Conservation (phyloP, 116 monocot genomes). For the Dioscorea cayenensis region DNA sequence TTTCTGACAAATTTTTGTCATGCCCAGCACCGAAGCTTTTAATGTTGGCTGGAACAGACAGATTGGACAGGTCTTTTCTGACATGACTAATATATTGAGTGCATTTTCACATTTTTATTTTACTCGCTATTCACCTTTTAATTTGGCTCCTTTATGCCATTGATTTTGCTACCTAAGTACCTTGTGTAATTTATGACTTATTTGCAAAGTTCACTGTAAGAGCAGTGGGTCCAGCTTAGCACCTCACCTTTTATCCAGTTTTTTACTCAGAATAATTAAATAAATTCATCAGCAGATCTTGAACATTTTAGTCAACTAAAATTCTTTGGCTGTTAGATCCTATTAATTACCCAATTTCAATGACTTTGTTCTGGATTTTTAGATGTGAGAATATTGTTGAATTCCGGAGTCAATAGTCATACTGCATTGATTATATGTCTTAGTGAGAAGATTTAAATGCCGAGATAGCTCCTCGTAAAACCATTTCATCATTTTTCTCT, state of each 20-base stretch:
- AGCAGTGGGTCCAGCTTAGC: not conserved
- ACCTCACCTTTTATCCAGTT: not conserved
- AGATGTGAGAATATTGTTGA: too few species aligned
- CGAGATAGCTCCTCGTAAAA: too few species aligned
- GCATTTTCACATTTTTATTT: not conserved
- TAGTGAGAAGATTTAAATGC: too few species aligned
- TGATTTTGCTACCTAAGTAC: too few species aligned
- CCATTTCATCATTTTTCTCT: too few species aligned
- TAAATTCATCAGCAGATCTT: not conserved
- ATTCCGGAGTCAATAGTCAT: too few species aligned
- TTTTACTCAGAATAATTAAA: not conserved
- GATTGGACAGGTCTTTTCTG: constrained; percentile 79
- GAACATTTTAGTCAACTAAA: not conserved
- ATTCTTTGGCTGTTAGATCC: too few species aligned
- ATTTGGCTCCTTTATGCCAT: not conserved
- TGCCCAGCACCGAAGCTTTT: constrained; percentile 81
- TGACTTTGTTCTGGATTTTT: too few species aligned
- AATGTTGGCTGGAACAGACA: constrained; percentile 92
- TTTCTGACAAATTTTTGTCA: constrained; percentile 88
- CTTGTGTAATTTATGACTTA: not conserved
- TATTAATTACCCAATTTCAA: too few species aligned
- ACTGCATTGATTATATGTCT: too few species aligned
- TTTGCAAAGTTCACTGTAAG: not conserved
- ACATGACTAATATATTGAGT: not conserved
- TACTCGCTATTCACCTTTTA: not conserved